Percentiles rank a stretch among this genome's conserved stretches.
Evolutionary conservation across 2,329 filamentous ascomycete genomes (phyloP).

Genomic region (Paecilomyces formosus): DNA sequence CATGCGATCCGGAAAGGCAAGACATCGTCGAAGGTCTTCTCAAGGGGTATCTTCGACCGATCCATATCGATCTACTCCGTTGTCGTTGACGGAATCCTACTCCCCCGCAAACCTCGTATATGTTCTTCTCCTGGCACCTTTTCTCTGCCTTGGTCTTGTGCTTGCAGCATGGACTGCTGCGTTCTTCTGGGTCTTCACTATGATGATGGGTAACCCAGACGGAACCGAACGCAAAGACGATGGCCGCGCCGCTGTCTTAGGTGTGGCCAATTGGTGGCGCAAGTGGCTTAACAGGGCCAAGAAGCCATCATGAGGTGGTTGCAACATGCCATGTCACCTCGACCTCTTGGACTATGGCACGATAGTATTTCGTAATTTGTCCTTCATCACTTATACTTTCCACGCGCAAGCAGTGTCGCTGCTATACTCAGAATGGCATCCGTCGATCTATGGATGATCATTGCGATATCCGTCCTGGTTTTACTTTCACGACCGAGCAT

Average conservation of each 20-base stretch:
- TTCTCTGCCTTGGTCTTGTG: constrained; percentile 50
- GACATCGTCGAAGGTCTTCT: constrained; percentile 16
- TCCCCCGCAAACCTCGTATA: constrained; percentile 37
- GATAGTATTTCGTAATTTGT: neutral
- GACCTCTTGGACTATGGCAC: neutral
- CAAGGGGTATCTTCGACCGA: constrained; percentile 28
- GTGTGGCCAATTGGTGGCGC: constrained; percentile 55
- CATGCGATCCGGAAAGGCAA: constrained; percentile 1
- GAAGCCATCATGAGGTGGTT: constrained; percentile 7
- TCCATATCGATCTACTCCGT: constrained; percentile 24
- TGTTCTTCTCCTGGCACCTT: constrained; percentile 48
- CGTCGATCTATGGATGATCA: neutral
- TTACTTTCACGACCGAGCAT: neutral
- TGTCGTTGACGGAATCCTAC: constrained; percentile 26
- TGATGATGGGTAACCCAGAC: constrained; percentile 56
- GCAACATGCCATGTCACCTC: neutral
- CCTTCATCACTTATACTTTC: neutral
- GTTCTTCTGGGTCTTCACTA: constrained; percentile 55
- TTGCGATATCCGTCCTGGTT: neutral
- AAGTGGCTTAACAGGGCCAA: constrained; percentile 42
- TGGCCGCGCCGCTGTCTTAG: constrained; percentile 52
- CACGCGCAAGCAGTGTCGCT: neutral
- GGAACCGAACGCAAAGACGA: constrained; percentile 54
- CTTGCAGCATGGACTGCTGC: constrained; percentile 53
- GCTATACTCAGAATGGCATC: neutral